Conservation (phyloP, 768 basidiomycete genomes). For the Tricholoma terreum region DNA sequence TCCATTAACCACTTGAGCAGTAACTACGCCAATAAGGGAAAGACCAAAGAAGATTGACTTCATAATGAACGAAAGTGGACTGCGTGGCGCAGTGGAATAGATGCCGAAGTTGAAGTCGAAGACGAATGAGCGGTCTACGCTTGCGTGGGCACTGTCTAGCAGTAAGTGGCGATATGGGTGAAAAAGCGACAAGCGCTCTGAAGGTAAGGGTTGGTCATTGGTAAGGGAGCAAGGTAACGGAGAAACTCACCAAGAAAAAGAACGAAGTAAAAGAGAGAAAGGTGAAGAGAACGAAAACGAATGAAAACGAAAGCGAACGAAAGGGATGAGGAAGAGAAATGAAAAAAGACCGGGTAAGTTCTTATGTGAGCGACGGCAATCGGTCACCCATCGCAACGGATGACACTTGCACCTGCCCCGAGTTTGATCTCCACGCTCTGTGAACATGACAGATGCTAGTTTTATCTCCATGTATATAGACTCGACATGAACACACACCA, state of each 20-base stretch:
- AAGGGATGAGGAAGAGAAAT: conserved; percentile 29
- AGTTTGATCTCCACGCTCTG: too few species aligned
- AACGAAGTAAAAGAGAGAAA: conserved; percentile 34
- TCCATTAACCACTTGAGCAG: conserved; percentile 55
- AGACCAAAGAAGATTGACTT: conserved; percentile 59
- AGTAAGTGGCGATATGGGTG: conserved; percentile 43
- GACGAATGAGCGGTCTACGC: conserved; percentile 68
- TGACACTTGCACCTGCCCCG: conserved; percentile 25
- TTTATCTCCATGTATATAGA: conserved; percentile 15
- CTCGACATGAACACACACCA: too few species aligned
- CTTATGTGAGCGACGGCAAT: conserved; percentile 21
- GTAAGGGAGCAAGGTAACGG: background rate
- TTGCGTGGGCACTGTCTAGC: conserved; percentile 64
- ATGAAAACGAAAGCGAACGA: conserved; percentile 43
- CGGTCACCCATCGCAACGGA: conserved; percentile 38
- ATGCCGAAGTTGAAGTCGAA: conserved; percentile 35
- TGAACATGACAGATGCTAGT: conserved; percentile 21
- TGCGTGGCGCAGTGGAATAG: conserved; percentile 36
- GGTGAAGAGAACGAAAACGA: conserved; percentile 33
- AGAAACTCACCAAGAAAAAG: conserved; percentile 41
- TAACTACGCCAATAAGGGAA: conserved; percentile 53
- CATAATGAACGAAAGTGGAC: conserved; percentile 56
- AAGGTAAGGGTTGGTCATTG: background rate
- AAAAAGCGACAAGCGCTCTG: conserved; percentile 45
- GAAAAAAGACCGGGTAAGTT: conserved; percentile 5